Evolutionary conservation across 1,284 basidiomycete species (phyloP), one percentile per base, ranked within the genome.

Genomic region (Cryptococcus sp.): DNA sequence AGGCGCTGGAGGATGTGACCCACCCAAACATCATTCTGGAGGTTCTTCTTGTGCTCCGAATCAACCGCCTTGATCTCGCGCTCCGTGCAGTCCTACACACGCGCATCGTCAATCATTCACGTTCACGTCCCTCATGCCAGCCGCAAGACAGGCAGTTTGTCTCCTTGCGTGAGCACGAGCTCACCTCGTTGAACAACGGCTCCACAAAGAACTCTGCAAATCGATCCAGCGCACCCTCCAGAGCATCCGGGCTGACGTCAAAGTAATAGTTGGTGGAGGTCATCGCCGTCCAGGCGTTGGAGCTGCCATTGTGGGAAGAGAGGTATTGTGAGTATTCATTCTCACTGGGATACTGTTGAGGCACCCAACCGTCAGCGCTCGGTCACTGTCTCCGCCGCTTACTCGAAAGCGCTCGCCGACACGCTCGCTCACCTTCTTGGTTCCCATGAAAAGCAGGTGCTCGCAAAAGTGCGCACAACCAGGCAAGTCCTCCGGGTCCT

Each of bases 31-130:
- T 98, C 95, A n/a, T 81, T 81, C 77, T 98, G 95, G 51, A 92
- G 83, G 73, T 98, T 98, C 81, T 98, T 98, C 81, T 92, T 93
- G 82, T 98, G 89, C 74, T 99, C 96, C 1, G 93, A 97, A 73
- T 98, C 89, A 38, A 99, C 96, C 1, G 96, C 96, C 65, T 94
- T 93, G 64, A 98, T 85, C 78, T 99, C 96, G 46, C 96, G 85
- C 52, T 88, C 85, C 0, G 95, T 95, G 74, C 95, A 95, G 16
- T 89, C 91, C 61, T 69, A 40, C 13, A 13, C 9, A 16, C 9
- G 9, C 28, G 28, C 28, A 18, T 2, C 16, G 20, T 8, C 18
- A 35, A n/a, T n/a, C 23, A 23, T 33, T 28, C 4, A 46, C 48
- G 36, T 44, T 36, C 16, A 12, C 16, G 7, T 53, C 0, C 46